These are phyloP conservation scores for Mollisiaceae sp. DNA, from an alignment of 2,329 filamentous ascomycete species.

Conservation along the genomic window DNA sequence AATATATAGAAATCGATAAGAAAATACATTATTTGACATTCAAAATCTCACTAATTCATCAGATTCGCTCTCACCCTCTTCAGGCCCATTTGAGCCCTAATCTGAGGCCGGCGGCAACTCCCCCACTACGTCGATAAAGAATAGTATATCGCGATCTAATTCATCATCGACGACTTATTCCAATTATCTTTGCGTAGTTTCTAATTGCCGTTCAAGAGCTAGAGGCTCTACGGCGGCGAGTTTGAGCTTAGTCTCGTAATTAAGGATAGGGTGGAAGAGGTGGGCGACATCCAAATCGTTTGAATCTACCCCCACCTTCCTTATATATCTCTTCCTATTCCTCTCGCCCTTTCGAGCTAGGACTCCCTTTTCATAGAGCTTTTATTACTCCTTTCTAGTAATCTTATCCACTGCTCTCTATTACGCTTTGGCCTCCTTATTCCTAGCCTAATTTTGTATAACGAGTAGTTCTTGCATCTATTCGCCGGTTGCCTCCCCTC, in stretches of 20 bases:
- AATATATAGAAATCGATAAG: not conserved
- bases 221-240: not conserved
- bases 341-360: not conserved
- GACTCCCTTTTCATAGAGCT: not conserved
- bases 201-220: not conserved
- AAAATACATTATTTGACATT: not conserved
- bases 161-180: not conserved
- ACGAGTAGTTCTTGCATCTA: not conserved
- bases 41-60: not conserved
- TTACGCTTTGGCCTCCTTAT: not conserved
- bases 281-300: not conserved
- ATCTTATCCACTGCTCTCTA: not conserved
- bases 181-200: not conserved
- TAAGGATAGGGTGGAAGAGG: not conserved
- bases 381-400: not conserved
- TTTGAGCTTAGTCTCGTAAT: not conserved
- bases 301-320: not conserved
- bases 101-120: not conserved
- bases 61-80: not conserved
- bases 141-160: not conserved
- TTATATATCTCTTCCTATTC: not conserved
- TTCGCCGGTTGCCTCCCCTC: not conserved
- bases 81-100: not conserved
- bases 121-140: not conserved
- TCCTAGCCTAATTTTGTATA: not conserved